Evolutionary conservation across 2,329 filamentous ascomycete genomes (phyloP), one percentile per base, ranked within the genome.

Genomic region (Ceratocystis huliohia): DNA sequence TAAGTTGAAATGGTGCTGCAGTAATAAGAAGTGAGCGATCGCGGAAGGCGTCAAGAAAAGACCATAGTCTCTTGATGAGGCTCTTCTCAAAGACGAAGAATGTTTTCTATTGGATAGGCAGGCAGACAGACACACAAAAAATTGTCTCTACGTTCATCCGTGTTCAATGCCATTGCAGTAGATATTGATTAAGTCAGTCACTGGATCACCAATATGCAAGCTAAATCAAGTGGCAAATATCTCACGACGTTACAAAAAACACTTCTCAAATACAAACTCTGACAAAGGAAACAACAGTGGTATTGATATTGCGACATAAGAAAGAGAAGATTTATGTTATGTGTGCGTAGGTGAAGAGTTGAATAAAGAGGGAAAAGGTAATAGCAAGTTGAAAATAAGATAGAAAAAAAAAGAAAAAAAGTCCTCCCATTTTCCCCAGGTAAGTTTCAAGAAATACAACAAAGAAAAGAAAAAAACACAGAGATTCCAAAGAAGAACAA

Each of bases 371-470:
- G 10, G n/a, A 8, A 63, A n/a, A 33, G 48, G 20, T 48, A 1
- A 13, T 37, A 37, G 8, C 33, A 37, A 37, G 33, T 64, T 20
- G 63, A 22, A 17, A 20, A 37, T 37, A 45, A 56, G 15, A 45
- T 45, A 45, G 17, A 6, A 46, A 48, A 28, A 63, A 22, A 63
- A 33, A 33, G 5, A 30, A 30, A 7, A 63, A 30, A 63, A 63
- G 20, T 48, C 44, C 25, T 46, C 46, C 61, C 44, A 48, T 63
- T 50, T 45, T 63, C n/a, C 25, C 61, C 44, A 63, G 10, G 22
- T 13, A 45, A 44, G 22, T 37, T 41, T 22, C 59, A 22, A 45
- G 56, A 61, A 25, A 66, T 20, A 61, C n/a, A 28, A 5, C 61
- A 48, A 37, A 37, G 2, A 50, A 66, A 15, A 22, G 61, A 50